phyloP scores from a whole-genome alignment of 106 monocot species.

The Amphibolis antarctica region DNA sequence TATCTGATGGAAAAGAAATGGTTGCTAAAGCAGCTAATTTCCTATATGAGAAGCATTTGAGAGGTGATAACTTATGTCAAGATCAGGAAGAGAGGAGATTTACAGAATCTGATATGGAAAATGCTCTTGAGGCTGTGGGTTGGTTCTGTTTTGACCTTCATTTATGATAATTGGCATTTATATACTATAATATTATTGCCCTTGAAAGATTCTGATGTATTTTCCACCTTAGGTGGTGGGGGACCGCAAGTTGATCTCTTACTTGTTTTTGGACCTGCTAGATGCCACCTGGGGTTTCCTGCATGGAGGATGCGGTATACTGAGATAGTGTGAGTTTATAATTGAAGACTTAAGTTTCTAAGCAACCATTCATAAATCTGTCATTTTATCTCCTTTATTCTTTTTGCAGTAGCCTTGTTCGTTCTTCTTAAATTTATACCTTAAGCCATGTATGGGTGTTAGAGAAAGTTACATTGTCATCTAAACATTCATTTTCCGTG shows the following conservation, averaged over 20 bases:
- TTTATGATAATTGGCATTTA: background rate
- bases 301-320: conserved; percentile 90
- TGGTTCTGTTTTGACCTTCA: conserved; percentile 8
- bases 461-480: too few relatives aligned
- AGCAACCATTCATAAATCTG: background rate
- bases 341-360: background rate
- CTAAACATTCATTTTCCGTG: too few relatives aligned
- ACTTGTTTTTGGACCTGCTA: conserved; percentile 69
- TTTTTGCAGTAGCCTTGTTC: too few relatives aligned
- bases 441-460: too few relatives aligned
- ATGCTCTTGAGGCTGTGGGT: conserved; percentile 65
- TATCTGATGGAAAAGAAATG: conserved; percentile 64
- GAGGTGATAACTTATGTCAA: conserved; percentile 9
- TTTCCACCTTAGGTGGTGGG: conserved; percentile 39
- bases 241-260: conserved; percentile 76
- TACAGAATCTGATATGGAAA: conserved; percentile 57
- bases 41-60: conserved; percentile 42
- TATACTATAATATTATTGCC: background rate
- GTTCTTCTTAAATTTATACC: too few relatives aligned
- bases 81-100: conserved; percentile 20
- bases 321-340: conserved; percentile 71
- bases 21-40: conserved; percentile 71
- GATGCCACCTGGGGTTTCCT: conserved; percentile 94
- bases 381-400: background rate
- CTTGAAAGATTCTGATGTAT: background rate